Base-by-base conservation (phyloP, 805 yeast genomes). In the Myxozyma lipomycoides region DNA sequence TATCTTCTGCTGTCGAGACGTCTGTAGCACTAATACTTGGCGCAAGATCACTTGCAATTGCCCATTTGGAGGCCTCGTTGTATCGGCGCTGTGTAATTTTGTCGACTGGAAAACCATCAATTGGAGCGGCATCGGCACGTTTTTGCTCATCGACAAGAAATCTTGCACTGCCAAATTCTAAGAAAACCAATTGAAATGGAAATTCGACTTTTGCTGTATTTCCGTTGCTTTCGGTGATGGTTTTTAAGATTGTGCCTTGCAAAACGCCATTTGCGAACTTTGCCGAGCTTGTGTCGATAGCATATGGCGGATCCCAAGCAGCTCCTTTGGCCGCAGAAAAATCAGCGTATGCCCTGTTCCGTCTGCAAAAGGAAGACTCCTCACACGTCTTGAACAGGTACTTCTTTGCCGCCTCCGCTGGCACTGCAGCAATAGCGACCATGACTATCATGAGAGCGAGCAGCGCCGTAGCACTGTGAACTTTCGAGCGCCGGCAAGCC, bases 361-460 rank as follows among this genome's bases (percentile, higher is more conserved):
- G 74, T 38, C 73, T 66, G 64, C 96, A 87, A 63, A 86, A 86
- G 2, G 95, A 89, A 2, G 86, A 74, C 56, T 82, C 79, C 1
- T 70, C 76, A 66, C 96, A 87, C 15, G 74, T 78, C 65, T 85
- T 87, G 70, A 86, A 82, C 34, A 86, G 67, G 56, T 51, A 46
- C 30, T 54, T 60, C 40, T 60, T 60, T 7, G 61, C 63, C 1
- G 61, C 52, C 9, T 30, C 37, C 10, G 45, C 52, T 9, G 56
- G 56, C 19, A 35, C 6, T 23, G 53, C 18, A 10, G 43, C 34
- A 10, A 35, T 10, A 9, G 19, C 18, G 26, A 48, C 19, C 19
- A 45, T 17, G 46, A 48, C 17, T 17, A 17, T 17, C 38, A 35
- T 15, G 18, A 17, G 7, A 21, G 38, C 38, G n/a, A 35, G 18